Evolutionary conservation across 495 filamentous ascomycete species (phyloP), one percentile per base, ranked within the genome.

Genomic region (Neurospora africana): DNA sequence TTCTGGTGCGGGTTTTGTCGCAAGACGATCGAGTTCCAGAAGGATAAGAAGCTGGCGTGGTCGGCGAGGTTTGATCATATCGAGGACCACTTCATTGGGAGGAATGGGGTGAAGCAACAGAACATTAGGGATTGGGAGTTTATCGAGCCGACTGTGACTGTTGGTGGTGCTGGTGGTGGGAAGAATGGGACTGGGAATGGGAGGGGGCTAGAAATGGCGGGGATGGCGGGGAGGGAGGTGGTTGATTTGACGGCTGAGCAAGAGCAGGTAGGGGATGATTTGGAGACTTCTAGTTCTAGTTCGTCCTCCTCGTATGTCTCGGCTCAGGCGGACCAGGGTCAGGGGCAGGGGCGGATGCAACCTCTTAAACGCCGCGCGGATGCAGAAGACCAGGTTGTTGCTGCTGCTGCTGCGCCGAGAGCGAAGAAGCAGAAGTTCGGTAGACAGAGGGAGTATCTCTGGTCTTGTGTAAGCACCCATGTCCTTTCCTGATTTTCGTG

Each of bases 1-100:
- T 97, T 94, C 79, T 97, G 94, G 94, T 98, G 95, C 75, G 95
- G 95, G 0, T 97, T 97, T 77, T 97, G 94, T 77, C 78, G 79
- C 41, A 77, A 80, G 15, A 84, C 89, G 8, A 83, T 94, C 13
- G 77, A 82, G 19, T 83, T 94, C 17, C 79, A 85, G 43, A 84
- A 83, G 21, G 80, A 83, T 9, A 88, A 87, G 0, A 74, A 85
- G 4, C 87, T 84, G 19, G 91, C 89, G 0, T 89, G 88, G 86
- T 89, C 91, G 70, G 91, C 93, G 78, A 85, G 95, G 5, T 95
- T 93, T 77, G 88, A 95, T 77, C 95, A 98, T 80, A 94, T 97
- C 67, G 94, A 93, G 73, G 83, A 89, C 69, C 94, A 97, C 77
- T 94, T 92, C 68, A 82, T 79, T 43, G 86, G 85, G 15, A 79